These are phyloP conservation scores for Cryptococcus jaspeensis DNA, from an alignment of 1,284 basidiomycete genomes.

Conservation along the genomic window DNA sequence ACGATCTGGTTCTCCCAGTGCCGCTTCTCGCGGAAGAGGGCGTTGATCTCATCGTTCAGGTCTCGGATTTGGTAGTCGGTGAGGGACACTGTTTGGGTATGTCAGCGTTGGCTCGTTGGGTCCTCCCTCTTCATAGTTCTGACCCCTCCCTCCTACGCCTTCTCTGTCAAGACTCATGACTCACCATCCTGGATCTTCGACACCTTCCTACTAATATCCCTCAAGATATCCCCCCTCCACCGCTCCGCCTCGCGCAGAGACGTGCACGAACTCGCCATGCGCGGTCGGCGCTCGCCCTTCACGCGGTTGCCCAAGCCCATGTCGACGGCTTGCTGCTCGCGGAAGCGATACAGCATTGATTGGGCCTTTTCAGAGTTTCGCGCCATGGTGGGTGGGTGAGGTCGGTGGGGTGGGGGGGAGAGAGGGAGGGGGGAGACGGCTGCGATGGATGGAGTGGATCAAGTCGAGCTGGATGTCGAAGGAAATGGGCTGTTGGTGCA, in stretches of 20 bases:
- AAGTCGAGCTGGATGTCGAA: too few species aligned
- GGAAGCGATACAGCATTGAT: slow-evolving; percentile 98
- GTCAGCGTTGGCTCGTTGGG: too few species aligned
- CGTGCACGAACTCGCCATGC: slow-evolving; percentile 87
- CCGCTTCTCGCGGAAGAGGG: slow-evolving; percentile 86
- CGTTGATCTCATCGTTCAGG: slow-evolving; percentile 98
- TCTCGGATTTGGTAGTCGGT: slow-evolving; percentile 96
- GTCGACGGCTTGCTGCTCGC: slow-evolving; percentile 93
- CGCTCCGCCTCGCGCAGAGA: slow-evolving; percentile 89
- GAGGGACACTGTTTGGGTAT: slow-evolving; percentile 50
- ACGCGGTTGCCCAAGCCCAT: slow-evolving; percentile 73
- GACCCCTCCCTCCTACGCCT: too few species aligned
- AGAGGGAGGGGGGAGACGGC: too few species aligned
- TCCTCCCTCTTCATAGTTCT: too few species aligned
- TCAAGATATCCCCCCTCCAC: slow-evolving; percentile 91
- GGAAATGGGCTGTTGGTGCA: too few species aligned
- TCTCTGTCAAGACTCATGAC: slow-evolving; percentile 43
- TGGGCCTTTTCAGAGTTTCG: slow-evolving; percentile 97
- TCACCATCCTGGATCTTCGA: slow-evolving; percentile 94
- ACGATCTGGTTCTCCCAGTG: slow-evolving; percentile 99
- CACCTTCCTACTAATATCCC: slow-evolving; percentile 94
- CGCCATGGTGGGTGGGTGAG: slow-evolving; percentile 56
- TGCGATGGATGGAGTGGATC: too few species aligned
- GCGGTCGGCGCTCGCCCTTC: slow-evolving; percentile 74
- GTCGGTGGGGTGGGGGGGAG: background rate